Percentiles rank a stretch among this genome's conserved stretches.
Evolutionary conservation across 208 protist species (phyloP).

Genomic region (Leishmania tropica): DNA sequence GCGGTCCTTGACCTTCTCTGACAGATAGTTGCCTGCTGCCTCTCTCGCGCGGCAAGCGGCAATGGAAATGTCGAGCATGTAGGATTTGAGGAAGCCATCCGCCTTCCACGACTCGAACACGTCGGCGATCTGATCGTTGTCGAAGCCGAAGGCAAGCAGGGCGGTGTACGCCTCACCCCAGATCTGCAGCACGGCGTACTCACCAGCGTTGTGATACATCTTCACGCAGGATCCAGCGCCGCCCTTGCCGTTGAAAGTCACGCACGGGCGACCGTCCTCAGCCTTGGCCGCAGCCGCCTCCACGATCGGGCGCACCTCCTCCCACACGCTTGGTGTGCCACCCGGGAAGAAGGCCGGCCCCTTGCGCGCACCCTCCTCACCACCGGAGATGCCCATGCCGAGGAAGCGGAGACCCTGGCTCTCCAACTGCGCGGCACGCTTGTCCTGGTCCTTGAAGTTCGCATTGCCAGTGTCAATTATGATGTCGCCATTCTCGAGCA

Average conservation of each 20-base stretch:
- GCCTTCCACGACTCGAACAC: slow-evolving; percentile 96
- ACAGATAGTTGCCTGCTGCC: slow-evolving; percentile 76
- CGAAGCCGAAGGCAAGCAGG: slow-evolving; percentile 88
- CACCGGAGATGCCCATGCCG: slow-evolving; percentile 98
- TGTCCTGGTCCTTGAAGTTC: slow-evolving; percentile 95
- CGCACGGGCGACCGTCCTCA: slow-evolving; percentile 92
- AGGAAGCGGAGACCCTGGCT: slow-evolving; percentile 91
- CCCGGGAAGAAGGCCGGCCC: slow-evolving; percentile 99
- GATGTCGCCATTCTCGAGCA: slow-evolving; percentile 92
- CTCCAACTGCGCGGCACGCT: slow-evolving; percentile 86
- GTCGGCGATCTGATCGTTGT: slow-evolving; percentile 91
- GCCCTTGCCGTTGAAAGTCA: slow-evolving; percentile 95
- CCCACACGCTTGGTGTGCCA: slow-evolving; percentile 92
- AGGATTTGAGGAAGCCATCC: slow-evolving; percentile 93
- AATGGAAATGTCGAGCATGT: slow-evolving; percentile 99
- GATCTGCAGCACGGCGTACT: slow-evolving; percentile 99
- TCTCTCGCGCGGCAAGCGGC: slow-evolving; percentile 95
- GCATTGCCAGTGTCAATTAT: slow-evolving; percentile 97
- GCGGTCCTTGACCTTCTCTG: slow-evolving; percentile 96
- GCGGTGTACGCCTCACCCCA: slow-evolving; percentile 96
- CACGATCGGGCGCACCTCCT: slow-evolving; percentile 95
- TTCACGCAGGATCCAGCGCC: slow-evolving; percentile 99
- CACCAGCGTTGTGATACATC: slow-evolving; percentile 99
- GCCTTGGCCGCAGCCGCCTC: slow-evolving; percentile 96
- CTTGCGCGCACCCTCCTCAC: slow-evolving; percentile 98